phyloP scores from a whole-genome alignment of 192 early-diverging fungal species.

The Rhizophagus clarus region DNA sequence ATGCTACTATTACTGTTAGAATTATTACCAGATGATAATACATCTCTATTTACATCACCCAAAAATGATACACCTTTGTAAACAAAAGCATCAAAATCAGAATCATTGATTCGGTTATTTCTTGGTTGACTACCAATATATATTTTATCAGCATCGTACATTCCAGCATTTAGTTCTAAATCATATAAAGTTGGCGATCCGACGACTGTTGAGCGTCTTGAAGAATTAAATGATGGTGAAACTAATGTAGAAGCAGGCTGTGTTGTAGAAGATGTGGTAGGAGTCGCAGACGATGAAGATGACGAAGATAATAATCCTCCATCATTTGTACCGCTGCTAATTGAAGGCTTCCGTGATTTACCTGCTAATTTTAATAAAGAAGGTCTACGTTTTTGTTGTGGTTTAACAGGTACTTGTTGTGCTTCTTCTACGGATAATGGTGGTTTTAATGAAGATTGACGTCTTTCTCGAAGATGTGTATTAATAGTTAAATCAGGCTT shows the following conservation, averaged over 20 bases:
- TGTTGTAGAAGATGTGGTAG: slow-evolving; percentile 5
- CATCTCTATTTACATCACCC: slow-evolving; percentile 10
- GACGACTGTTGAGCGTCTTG: slow-evolving; percentile 18
- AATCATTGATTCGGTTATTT: not conserved
- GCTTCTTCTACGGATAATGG: not conserved
- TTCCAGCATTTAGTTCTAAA: not conserved
- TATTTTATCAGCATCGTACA: not conserved
- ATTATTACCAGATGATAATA: slow-evolving; percentile 3
- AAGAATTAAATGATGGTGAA: slow-evolving; percentile 27
- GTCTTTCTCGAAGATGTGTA: slow-evolving; percentile 17
- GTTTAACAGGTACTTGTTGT: not conserved
- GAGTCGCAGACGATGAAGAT: slow-evolving; percentile 20
- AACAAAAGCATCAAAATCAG: slow-evolving; percentile 13
- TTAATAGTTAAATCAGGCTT: slow-evolving; percentile 30
- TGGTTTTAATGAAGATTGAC: slow-evolving; percentile 11
- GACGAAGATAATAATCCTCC: not conserved
- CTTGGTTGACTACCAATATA: slow-evolving; percentile 3
- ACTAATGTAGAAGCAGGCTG: not conserved
- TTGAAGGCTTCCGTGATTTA: slow-evolving; percentile 17
- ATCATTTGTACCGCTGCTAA: slow-evolving; percentile 2
- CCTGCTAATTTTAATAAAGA: slow-evolving; percentile 21
- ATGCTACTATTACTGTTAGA: not conserved
- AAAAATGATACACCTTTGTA: slow-evolving; percentile 22
- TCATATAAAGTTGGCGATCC: slow-evolving; percentile 9
- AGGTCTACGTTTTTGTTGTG: slow-evolving; percentile 24